Evolutionary conservation across 257 asterid genomes (phyloP), one percentile per base, ranked within the genome.

Genomic region (Osmanthus fragrans): DNA sequence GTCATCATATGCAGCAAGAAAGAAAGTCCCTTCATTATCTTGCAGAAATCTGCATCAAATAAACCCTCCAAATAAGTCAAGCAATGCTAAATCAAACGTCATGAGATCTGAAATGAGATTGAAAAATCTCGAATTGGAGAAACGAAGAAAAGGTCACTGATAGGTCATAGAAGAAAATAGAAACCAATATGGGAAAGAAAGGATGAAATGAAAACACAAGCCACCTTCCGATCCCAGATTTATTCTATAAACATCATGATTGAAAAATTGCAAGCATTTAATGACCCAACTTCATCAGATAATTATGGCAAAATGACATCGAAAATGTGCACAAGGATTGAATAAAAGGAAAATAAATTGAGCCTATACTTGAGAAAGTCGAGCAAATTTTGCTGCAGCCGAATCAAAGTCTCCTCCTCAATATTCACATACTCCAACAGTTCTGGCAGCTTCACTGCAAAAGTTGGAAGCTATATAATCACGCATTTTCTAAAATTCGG

Each of bases 381-480:
- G 10, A 88, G 75, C 86, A 96, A 81, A 87, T 91, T 96, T 86
- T 90, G 97, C 87, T 93, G 98, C 89, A 96, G 56, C 4, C 85
- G 86, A 74, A 69, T 84, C 83, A 77, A 77, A 21, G 98, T 85
- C 84, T 92, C 99, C 81, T 89, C 98, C n/a, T 96, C 97, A 13
- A 93, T 86, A 82, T 86, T 90, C 81, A 89, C 92, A 76, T 78
- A 83, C 29, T 87, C 83, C 88, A 96, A 80, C 77, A 93, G 49
- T 73, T 92, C 99, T 0, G 99, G 99, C 81, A 96, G 81, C 85
- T 93, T 96, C 65, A 96, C 99, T 93, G 95, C 92, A 87, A 76
- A 84, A 36, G 80, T 45, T 72, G 85, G 27, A 79, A 84, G 66
- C n/a, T 73, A 71, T 63, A 71, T 60, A 76, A 77, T 58, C 70